Conservation (phyloP, 495 filamentous ascomycete species). For the Xylaria grammica region DNA sequence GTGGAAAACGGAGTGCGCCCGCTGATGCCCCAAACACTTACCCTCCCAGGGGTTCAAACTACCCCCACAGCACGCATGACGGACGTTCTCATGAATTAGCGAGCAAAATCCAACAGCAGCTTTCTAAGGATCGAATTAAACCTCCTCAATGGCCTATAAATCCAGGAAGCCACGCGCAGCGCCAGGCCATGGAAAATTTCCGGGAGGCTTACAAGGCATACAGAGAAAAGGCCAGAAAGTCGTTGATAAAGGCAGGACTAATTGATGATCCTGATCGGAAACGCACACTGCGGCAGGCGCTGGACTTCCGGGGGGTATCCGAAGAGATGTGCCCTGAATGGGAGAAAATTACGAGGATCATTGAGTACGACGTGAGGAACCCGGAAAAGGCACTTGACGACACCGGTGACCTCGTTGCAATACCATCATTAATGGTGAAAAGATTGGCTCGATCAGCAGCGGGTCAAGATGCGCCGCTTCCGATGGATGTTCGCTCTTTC, state of each 20-base stretch:
- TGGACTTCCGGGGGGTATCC: conserved; percentile 87
- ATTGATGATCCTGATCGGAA: conserved; percentile 91
- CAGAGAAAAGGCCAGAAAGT: conserved; percentile 68
- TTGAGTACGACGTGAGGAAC: conserved; percentile 60
- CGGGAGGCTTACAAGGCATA: conserved; percentile 63
- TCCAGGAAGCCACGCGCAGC: conserved; percentile 46
- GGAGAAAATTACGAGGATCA: conserved; percentile 80
- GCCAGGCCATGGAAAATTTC: conserved; percentile 48
- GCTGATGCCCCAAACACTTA: neutral
- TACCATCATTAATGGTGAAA: conserved; percentile 67
- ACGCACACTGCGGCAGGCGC: conserved; percentile 78
- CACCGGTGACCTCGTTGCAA: conserved; percentile 43
- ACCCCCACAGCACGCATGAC: neutral
- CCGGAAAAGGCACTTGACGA: conserved; percentile 55
- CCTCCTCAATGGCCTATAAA: conserved; percentile 51
- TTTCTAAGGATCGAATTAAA: conserved; percentile 48
- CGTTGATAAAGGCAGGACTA: conserved; percentile 72
- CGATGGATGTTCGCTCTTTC: conserved; percentile 89
- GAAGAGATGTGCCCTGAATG: conserved; percentile 94
- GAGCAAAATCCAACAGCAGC: conserved; percentile 46
- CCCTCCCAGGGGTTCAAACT: neutral
- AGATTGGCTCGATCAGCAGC: conserved; percentile 88
- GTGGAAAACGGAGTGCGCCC: neutral
- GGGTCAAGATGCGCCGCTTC: conserved; percentile 87
- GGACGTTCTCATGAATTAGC: conserved; percentile 39